Evolutionary conservation across 345 rosid species (phyloP).

Genomic region (Syzygium grande): DNA sequence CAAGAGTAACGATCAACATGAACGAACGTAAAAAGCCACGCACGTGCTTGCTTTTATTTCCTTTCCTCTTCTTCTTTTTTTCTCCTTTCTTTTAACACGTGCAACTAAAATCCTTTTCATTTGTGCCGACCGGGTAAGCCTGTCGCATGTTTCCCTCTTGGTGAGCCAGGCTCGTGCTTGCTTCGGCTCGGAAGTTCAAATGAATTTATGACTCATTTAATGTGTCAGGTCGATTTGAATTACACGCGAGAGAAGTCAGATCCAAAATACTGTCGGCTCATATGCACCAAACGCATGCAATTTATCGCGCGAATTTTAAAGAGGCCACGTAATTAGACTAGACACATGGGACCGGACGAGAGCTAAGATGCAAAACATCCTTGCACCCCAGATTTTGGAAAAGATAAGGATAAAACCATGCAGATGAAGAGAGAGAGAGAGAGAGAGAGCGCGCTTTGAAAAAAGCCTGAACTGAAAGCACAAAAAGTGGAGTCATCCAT

Average conservation of each 20-base stretch:
- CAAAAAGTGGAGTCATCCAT: not conserved
- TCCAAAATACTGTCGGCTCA: not conserved
- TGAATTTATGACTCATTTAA: not conserved
- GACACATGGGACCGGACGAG: no score
- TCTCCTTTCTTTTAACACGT: not conserved
- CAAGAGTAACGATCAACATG: not conserved
- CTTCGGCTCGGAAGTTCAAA: no score
- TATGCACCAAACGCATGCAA: no score
- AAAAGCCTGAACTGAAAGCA: not conserved
- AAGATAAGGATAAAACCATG: not conserved
- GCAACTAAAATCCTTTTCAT: accelerated
- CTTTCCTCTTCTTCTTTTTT: not conserved
- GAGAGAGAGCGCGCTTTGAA: not conserved
- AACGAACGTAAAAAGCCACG: not conserved
- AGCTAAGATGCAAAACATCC: not conserved
- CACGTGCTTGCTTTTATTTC: not conserved
- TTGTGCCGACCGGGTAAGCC: accelerated
- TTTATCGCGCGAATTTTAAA: no score
- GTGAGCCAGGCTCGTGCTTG: accelerated
- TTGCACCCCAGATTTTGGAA: not conserved
- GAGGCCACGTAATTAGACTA: no score
- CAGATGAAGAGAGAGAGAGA: not conserved
- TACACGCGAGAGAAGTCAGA: not conserved
- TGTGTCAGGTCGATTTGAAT: accelerated
- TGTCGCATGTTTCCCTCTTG: not conserved